Percentiles rank a stretch among this genome's conserved stretches.
These are phyloP conservation scores for Phytophthora crassamura DNA, from an alignment of 352 stramenopile genomes.

Conservation along the genomic window DNA sequence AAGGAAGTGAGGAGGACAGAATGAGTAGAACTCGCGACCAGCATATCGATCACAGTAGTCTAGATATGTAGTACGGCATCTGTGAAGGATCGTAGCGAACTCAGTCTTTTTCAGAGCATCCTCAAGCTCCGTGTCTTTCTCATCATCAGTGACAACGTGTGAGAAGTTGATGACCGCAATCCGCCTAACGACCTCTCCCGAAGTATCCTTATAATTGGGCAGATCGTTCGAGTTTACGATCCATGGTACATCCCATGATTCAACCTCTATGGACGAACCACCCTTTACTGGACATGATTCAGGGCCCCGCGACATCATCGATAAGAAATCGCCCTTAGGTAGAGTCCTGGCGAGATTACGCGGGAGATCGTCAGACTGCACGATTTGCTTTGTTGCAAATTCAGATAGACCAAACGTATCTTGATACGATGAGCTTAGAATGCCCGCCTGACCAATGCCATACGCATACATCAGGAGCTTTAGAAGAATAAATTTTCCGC, in stretches of 20 bases:
- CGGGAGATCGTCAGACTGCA: neutral
- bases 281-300: constrained; percentile 3
- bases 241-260: constrained; percentile 1
- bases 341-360: constrained; percentile 5
- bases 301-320: neutral
- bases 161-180: constrained; percentile 1
- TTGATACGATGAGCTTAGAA: constrained; percentile 3
- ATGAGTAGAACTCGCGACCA: constrained; percentile 4
- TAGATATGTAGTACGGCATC: constrained; percentile 1
- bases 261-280: neutral
- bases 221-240: constrained; percentile 2
- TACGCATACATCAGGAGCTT: constrained; percentile 2
- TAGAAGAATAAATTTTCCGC: constrained; percentile 1
- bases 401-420: constrained; percentile 6
- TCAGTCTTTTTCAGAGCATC: neutral
- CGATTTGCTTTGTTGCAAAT: constrained; percentile 4
- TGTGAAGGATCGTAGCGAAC: neutral
- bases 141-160: neutral
- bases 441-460: neutral
- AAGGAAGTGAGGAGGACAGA: constrained; percentile 15
- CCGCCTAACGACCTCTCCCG: neutral
- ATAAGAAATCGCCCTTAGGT: constrained; percentile 4
- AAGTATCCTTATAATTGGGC: constrained; percentile 2
- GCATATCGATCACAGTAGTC: constrained; percentile 11
- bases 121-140: neutral